Conservation (phyloP, 306 rosid species). For the Ammopiptanthus mongolicus region DNA sequence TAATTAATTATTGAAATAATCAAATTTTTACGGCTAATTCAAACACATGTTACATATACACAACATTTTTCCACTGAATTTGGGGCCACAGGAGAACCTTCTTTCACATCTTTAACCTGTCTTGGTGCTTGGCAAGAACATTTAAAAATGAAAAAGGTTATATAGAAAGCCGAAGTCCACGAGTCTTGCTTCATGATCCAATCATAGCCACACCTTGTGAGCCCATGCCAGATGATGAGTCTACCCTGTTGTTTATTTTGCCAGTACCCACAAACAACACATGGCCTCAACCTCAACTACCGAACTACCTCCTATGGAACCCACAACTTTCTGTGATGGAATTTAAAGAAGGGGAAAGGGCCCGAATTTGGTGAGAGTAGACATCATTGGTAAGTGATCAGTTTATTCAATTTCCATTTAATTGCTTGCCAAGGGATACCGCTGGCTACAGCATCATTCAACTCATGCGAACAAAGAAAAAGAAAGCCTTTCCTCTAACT, state of each 20-base stretch:
- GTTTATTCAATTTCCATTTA: conserved; percentile 14
- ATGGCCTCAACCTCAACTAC: conserved; percentile 34
- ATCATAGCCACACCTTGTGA: conserved; percentile 57
- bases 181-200: conserved; percentile 70
- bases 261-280: conserved; percentile 28
- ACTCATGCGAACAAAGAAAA: conserved; percentile 4
- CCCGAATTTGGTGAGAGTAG: neutral
- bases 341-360: neutral
- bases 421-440: conserved; percentile 10
- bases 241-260: conserved; percentile 7
- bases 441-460: neutral
- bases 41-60: no score
- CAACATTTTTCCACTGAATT: neutral
- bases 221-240: conserved; percentile 38
- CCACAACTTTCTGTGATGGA: conserved; percentile 23
- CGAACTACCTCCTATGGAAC: conserved; percentile 31
- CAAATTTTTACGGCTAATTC: no score
- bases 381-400: conserved; percentile 21
- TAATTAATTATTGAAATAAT: no score
- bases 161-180: conserved; percentile 50
- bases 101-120: conserved; percentile 16
- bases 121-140: conserved; percentile 1
- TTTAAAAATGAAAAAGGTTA: conserved; percentile 27
- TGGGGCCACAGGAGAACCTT: conserved; percentile 44
- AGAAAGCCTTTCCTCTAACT: neutral